phyloP scores from a whole-genome alignment of 2,329 filamentous ascomycete genomes.

The Neonectria punicea region DNA sequence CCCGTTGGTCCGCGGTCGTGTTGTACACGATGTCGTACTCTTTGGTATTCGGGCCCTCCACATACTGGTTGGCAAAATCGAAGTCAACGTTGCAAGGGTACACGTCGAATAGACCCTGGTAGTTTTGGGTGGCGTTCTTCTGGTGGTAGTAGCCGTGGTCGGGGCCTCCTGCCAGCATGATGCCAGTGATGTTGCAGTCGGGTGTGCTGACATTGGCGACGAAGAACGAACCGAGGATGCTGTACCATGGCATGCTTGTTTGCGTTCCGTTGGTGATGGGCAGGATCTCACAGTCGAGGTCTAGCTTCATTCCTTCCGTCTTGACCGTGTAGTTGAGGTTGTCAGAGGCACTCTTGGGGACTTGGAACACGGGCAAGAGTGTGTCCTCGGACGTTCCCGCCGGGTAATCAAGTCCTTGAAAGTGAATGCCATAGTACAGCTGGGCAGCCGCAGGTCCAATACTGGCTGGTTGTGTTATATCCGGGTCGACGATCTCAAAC shows the following conservation, averaged over 20 bases:
- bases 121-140: constrained; percentile 42
- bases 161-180: constrained; percentile 38
- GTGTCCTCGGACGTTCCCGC: constrained; percentile 29
- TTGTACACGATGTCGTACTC: constrained; percentile 29
- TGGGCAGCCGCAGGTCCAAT: constrained; percentile 30
- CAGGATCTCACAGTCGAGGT: constrained; percentile 39
- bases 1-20: constrained; percentile 35
- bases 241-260: constrained; percentile 34
- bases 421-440: constrained; percentile 33
- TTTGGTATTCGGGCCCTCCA: constrained; percentile 16
- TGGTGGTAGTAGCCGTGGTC: constrained; percentile 39
- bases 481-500: constrained; percentile 27
- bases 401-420: constrained; percentile 32
- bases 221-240: constrained; percentile 36
- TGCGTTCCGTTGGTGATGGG: constrained; percentile 34
- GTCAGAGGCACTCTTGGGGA: constrained; percentile 11
- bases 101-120: constrained; percentile 35
- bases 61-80: constrained; percentile 33
- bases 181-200: constrained; percentile 39
- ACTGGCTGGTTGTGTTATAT: constrained; percentile 9
- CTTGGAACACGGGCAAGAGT: constrained; percentile 25
- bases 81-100: constrained; percentile 43
- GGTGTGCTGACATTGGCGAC: constrained; percentile 37
- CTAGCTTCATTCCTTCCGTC: constrained; percentile 37
- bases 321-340: constrained; percentile 31